A percentile compares a stretch with the other conserved stretches of the same genome.
These are phyloP conservation scores for Brassica nigra DNA, from an alignment of 345 rosid genomes.

Conservation along the genomic window DNA sequence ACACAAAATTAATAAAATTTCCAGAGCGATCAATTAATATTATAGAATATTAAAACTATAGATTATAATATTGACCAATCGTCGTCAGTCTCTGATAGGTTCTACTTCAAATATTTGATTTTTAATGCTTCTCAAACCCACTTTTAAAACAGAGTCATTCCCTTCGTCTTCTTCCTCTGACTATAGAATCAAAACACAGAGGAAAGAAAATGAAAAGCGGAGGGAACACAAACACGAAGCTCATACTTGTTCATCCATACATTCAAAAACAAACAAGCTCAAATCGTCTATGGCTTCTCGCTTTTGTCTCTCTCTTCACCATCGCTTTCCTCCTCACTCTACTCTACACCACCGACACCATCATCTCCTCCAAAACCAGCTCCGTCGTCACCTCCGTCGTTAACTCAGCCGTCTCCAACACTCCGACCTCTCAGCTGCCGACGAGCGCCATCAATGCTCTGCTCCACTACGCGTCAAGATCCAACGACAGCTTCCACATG, in stretches of 20 bases:
- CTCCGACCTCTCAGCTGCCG: conserved; percentile 52
- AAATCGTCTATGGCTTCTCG: conserved; percentile 85
- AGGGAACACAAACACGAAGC: conserved; percentile 74
- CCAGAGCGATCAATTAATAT: neutral
- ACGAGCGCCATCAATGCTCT: conserved; percentile 71
- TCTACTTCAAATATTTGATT: neutral
- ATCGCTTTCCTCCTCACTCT: conserved; percentile 78
- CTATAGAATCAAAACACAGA: neutral
- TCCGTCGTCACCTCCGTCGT: conserved; percentile 35
- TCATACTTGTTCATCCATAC: conserved; percentile 90
- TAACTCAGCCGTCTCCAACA: conserved; percentile 23
- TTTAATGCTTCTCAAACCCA: conserved; percentile 42
- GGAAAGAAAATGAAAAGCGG: conserved; percentile 59
- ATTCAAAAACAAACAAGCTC: conserved; percentile 88
- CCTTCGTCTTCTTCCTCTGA: conserved; percentile 27
- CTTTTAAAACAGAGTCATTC: conserved; percentile 25
- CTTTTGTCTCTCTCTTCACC: conserved; percentile 76
- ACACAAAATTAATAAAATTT: neutral
- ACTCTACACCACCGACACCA: conserved; percentile 69
- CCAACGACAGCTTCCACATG: conserved; percentile 86
- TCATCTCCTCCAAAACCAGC: conserved; percentile 38
- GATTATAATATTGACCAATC: conserved; percentile 1
- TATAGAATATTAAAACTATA: conserved; percentile 8
- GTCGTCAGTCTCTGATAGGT: conserved; percentile 3
- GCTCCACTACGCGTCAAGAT: conserved; percentile 77